These are phyloP conservation scores for Cladosporium austrohemisphaericum DNA, from an alignment of 2,329 filamentous ascomycete species.

Conservation along the genomic window DNA sequence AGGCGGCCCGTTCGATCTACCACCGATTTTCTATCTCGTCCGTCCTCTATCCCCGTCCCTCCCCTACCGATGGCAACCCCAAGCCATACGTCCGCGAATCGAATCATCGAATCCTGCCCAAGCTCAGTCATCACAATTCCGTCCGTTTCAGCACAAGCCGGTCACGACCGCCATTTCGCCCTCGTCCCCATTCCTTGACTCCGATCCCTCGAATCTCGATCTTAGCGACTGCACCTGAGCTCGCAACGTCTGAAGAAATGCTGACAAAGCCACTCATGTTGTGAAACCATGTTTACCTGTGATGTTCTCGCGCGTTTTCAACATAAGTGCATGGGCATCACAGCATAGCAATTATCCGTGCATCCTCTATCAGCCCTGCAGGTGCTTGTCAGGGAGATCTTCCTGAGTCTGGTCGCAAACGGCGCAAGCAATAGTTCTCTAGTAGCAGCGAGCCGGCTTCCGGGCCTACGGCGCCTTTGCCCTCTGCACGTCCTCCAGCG, in stretches of 20 bases:
- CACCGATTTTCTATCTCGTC: conserved; percentile 3
- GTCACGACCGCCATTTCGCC: conserved; percentile 7
- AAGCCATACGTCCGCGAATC: conserved; percentile 9
- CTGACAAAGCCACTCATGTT: neutral
- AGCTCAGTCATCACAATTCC: neutral
- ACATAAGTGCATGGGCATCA: conserved; percentile 2
- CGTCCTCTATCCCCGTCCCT: conserved; percentile 9
- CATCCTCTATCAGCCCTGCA: neutral
- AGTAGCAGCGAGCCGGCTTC: conserved; percentile 2
- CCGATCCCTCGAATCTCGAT: neutral
- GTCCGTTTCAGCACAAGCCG: conserved; percentile 7
- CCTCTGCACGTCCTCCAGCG: neutral
- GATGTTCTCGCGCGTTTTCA: neutral
- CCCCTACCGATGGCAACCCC: conserved; percentile 7
- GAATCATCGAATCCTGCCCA: conserved; percentile 4
- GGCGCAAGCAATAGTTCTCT: neutral
- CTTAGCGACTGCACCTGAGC: too few relatives aligned
- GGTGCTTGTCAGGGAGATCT: neutral
- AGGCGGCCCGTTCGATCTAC: conserved; percentile 11
- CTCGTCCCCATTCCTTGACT: neutral
- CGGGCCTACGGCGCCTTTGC: conserved; percentile 1
- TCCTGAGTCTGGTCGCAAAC: neutral
- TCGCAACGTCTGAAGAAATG: too few relatives aligned
- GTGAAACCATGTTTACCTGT: neutral
- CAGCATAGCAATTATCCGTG: neutral